Evolutionary conservation across 2,329 filamentous ascomycete species (phyloP).

Genomic region (Verticillium zaregamsianum): DNA sequence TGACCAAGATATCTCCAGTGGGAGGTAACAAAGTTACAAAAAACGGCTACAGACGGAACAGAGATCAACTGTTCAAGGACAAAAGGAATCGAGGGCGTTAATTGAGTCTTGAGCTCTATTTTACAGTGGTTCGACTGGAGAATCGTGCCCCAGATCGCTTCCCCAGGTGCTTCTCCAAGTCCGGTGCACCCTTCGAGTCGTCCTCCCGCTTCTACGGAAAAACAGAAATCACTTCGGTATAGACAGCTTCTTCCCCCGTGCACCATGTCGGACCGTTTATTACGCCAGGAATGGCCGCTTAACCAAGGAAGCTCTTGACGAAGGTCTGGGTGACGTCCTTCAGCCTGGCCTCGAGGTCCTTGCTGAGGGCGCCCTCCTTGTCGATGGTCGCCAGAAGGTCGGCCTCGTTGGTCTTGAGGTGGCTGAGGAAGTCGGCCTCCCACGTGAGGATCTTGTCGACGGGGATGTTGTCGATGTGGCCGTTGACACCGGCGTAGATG

Average conservation of each 20-base stretch:
- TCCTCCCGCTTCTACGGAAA: slow-evolving; percentile 41
- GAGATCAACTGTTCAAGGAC: slow-evolving; percentile 28
- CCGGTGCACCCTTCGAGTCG: slow-evolving; percentile 40
- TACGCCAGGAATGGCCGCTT: slow-evolving; percentile 35
- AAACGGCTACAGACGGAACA: neutral
- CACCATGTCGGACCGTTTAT: slow-evolving; percentile 20
- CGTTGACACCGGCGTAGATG: slow-evolving; percentile 99
- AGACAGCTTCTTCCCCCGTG: slow-evolving; percentile 38
- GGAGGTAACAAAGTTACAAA: no score
- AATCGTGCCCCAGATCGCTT: slow-evolving; percentile 29
- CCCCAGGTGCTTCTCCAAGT: slow-evolving; percentile 30
- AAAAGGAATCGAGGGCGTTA: slow-evolving; percentile 58
- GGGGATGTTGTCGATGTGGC: slow-evolving; percentile 82
- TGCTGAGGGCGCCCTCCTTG: slow-evolving; percentile 93
- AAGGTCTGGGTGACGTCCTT: slow-evolving; percentile 74
- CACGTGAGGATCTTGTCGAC: slow-evolving; percentile 88
- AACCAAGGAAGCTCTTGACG: slow-evolving; percentile 85
- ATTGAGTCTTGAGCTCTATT: slow-evolving; percentile 60
- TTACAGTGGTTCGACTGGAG: slow-evolving; percentile 54
- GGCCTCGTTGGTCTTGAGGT: slow-evolving; percentile 86
- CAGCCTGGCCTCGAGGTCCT: slow-evolving; percentile 82
- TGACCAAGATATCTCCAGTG: neutral
- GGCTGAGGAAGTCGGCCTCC: slow-evolving; percentile 90
- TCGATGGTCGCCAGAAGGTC: slow-evolving; percentile 83
- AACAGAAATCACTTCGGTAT: slow-evolving; percentile 42